Percentiles rank a stretch among this genome's conserved stretches.
phyloP scores from a whole-genome alignment of 208 protist genomes.

The Crithidia expoeki region DNA sequence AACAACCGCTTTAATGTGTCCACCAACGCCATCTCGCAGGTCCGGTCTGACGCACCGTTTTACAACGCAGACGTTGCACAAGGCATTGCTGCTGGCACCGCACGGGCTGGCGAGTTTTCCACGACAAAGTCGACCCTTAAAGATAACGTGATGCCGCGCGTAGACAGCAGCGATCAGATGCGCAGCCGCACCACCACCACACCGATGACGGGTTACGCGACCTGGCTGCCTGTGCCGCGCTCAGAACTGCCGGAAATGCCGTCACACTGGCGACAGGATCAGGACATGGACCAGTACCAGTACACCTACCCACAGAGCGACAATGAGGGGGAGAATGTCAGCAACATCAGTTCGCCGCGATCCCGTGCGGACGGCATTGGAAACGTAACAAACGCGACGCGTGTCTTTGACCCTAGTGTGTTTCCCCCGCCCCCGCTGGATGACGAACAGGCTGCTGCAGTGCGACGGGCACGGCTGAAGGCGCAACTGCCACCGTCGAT shows the following conservation, averaged over 20 bases:
- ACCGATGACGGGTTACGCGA: conserved; percentile 1
- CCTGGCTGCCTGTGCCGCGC: conserved; percentile 18
- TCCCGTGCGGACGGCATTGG: conserved; percentile 12
- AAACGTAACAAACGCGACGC: conserved; percentile 28
- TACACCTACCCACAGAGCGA: background rate
- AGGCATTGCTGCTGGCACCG: background rate
- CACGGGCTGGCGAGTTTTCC: background rate
- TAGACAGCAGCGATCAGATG: conserved; percentile 4
- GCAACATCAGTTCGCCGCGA: background rate
- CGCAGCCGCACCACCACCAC: background rate
- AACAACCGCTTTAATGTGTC: background rate
- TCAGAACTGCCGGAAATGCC: conserved; percentile 14
- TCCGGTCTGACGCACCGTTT: conserved; percentile 10
- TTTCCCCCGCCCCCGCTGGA: conserved; percentile 21
- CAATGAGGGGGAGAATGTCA: conserved; percentile 3
- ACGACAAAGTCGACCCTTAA: conserved; percentile 7
- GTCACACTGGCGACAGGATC: background rate
- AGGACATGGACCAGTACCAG: conserved; percentile 5
- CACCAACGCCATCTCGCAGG: background rate
- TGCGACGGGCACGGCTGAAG: conserved; percentile 6
- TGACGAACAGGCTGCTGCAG: conserved; percentile 6
- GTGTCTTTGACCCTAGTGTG: conserved; percentile 29
- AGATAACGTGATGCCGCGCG: conserved; percentile 16
- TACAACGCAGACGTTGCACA: background rate
- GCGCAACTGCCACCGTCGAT: conserved; percentile 20